phyloP scores from a whole-genome alignment of 148 eudicot species.

The Spergularia bocconei region DNA sequence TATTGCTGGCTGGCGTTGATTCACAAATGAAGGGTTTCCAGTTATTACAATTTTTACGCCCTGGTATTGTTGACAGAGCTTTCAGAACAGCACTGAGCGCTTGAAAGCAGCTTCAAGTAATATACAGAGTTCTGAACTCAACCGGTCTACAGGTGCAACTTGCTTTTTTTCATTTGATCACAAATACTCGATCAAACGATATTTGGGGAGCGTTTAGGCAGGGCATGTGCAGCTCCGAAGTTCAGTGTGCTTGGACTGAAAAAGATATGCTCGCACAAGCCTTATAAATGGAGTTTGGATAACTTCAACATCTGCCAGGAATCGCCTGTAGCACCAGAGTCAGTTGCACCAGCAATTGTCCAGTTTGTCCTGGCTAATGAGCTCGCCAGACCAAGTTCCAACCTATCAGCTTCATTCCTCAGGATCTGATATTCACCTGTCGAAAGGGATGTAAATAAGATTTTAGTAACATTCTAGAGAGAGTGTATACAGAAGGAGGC shows the following conservation, averaged over 20 bases:
- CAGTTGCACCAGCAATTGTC: constrained; percentile 24
- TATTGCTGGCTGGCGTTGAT: too few species aligned
- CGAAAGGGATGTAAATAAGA: neutral
- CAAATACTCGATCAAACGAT: constrained; percentile 22
- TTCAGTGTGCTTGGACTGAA: neutral
- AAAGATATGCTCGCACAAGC: neutral
- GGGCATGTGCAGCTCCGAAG: neutral
- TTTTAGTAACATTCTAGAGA: neutral
- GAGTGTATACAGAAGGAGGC: neutral
- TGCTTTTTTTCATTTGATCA: constrained; percentile 20
- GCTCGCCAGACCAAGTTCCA: constrained; percentile 34
- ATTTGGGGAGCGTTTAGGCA: neutral
- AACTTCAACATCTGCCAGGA: constrained; percentile 49
- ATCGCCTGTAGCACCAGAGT: constrained; percentile 26
- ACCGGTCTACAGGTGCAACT: neutral
- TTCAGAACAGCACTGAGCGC: too few species aligned
- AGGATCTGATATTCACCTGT: constrained; percentile 57
- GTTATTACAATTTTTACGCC: too few species aligned
- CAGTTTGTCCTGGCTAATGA: constrained; percentile 18
- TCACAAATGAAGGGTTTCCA: too few species aligned
- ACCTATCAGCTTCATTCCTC: constrained; percentile 49
- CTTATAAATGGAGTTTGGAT: constrained; percentile 42
- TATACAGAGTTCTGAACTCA: neutral
- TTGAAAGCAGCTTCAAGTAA: neutral
- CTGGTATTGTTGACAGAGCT: too few species aligned